Evolutionary conservation across 2,329 filamentous ascomycete species (phyloP).

Genomic region (Bipolaris gigantea): DNA sequence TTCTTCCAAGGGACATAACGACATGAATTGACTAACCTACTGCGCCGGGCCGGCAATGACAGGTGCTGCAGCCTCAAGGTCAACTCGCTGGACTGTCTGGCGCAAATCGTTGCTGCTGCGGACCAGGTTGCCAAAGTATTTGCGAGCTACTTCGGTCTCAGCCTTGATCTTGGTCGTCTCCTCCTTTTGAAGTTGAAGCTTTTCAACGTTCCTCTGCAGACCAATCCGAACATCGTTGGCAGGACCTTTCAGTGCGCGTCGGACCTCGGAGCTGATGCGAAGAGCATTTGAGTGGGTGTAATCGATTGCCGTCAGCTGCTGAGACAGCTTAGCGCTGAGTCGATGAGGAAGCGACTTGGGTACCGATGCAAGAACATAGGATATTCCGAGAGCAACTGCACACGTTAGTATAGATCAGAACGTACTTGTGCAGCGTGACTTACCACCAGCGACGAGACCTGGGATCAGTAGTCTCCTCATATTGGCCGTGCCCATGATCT

Average conservation of each 20-base stretch:
- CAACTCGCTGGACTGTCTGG: conserved; percentile 54
- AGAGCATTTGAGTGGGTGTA: conserved; percentile 88
- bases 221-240: conserved; percentile 83
- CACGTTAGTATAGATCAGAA: conserved; percentile 10
- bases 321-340: conserved; percentile 80
- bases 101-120: conserved; percentile 59
- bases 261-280: conserved; percentile 82
- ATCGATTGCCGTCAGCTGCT: conserved; percentile 78
- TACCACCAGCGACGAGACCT: conserved; percentile 76
- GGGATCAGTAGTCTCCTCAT: conserved; percentile 79
- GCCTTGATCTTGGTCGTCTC: conserved; percentile 78
- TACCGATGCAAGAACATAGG: conserved; percentile 83
- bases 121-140: conserved; percentile 88
- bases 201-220: conserved; percentile 82
- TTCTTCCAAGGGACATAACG: conserved; percentile 4
- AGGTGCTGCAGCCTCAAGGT: conserved; percentile 56
- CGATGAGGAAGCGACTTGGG: conserved; percentile 85
- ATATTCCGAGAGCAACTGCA: conserved; percentile 70
- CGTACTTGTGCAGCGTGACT: conserved; percentile 45
- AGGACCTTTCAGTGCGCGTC: conserved; percentile 84
- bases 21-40: conserved; percentile 14
- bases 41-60: conserved; percentile 40
- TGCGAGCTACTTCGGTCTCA: conserved; percentile 83
- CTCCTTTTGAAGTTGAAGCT: conserved; percentile 74
- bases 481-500: conserved; percentile 78